Evolutionary conservation across 192 early-diverging fungal genomes (phyloP).

Genomic region (Dissophora globulifera): DNA sequence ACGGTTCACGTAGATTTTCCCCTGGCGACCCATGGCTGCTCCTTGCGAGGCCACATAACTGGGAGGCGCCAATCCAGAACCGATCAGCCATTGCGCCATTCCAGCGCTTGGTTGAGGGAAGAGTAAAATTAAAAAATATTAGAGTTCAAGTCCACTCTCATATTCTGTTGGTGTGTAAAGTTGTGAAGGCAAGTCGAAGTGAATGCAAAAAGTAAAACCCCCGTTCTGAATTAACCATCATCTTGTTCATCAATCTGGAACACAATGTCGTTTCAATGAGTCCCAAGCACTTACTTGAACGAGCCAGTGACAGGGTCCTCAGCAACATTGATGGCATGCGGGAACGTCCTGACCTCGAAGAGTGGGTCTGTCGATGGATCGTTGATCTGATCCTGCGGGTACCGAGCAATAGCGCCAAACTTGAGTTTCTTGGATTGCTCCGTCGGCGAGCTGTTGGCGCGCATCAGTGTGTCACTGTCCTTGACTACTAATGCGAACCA

Average conservation of each 20-base stretch:
- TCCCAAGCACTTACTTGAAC: slow-evolving; percentile 13
- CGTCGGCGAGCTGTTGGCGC: slow-evolving; percentile 9
- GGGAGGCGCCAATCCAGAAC: slow-evolving; percentile 7
- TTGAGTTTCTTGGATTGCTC: slow-evolving; percentile 16
- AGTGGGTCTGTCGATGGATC: slow-evolving; percentile 1
- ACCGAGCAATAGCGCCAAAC: slow-evolving; percentile 14
- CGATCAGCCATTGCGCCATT: slow-evolving; percentile 38
- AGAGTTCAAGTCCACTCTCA: no score
- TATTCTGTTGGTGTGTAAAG: not conserved
- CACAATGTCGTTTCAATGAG: not conserved
- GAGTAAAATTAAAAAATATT: no score
- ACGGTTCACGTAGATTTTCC: slow-evolving; percentile 14
- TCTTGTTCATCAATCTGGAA: no score
- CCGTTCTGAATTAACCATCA: no score
- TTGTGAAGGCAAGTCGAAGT: not conserved
- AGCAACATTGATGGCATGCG: slow-evolving; percentile 4
- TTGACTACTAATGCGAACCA: slow-evolving; percentile 30
- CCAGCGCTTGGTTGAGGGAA: slow-evolving; percentile 8
- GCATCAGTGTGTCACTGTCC: slow-evolving; percentile 13
- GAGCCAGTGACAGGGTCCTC: slow-evolving; percentile 38
- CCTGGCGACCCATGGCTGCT: slow-evolving; percentile 24
- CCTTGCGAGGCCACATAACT: slow-evolving; percentile 29
- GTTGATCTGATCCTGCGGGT: slow-evolving; percentile 1
- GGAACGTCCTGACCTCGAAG: slow-evolving; percentile 30
- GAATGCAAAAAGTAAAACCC: not conserved